Conservation (phyloP, 495 filamentous ascomycete genomes). For the Barbatosphaeria neglecta region DNA sequence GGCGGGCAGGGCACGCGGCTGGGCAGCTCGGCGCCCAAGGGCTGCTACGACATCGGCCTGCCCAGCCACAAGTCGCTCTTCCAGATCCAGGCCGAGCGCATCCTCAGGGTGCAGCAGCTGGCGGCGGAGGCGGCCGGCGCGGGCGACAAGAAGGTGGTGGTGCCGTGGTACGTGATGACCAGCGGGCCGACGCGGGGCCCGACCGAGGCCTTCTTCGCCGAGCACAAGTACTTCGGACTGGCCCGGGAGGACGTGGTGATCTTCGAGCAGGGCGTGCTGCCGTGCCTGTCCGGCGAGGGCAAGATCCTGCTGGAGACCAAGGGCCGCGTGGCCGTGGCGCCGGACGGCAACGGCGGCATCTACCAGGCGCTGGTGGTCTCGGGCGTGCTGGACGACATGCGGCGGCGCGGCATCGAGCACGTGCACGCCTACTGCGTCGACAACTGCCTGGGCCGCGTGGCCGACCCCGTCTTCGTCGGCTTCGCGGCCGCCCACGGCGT, state of each 20-base stretch:
- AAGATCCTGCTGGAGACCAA: slow-evolving; percentile 93
- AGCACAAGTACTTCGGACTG: slow-evolving; percentile 84
- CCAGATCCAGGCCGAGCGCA: slow-evolving; percentile 92
- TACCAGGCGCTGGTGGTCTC: slow-evolving; percentile 83
- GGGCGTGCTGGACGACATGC: slow-evolving; percentile 80
- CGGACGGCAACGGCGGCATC: slow-evolving; percentile 97
- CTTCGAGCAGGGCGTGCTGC: slow-evolving; percentile 94
- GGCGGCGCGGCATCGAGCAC: slow-evolving; percentile 79
- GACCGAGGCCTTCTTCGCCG: slow-evolving; percentile 85
- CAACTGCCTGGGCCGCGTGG: slow-evolving; percentile 97
- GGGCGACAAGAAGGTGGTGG: slow-evolving; percentile 50
- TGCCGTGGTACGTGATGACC: slow-evolving; percentile 99
- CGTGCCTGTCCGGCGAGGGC: slow-evolving; percentile 93
- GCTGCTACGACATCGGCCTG: slow-evolving; percentile 90
- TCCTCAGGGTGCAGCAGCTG: slow-evolving; percentile 72
- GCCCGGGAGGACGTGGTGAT: slow-evolving; percentile 74
- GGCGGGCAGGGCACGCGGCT: slow-evolving; percentile 93
- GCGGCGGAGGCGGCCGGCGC: slow-evolving; percentile 55
- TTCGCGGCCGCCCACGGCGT: slow-evolving; percentile 82
- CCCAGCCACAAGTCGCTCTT: slow-evolving; percentile 89
- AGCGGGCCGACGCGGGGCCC: slow-evolving; percentile 88
- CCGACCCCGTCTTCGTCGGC: slow-evolving; percentile 90
- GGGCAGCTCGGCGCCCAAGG: slow-evolving; percentile 91
- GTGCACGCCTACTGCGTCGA: slow-evolving; percentile 97
- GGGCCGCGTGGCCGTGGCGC: slow-evolving; percentile 85